A percentile compares a stretch with the other conserved stretches of the same genome.
Conservation (phyloP, 1,139 yeast species). For the Dujonia santamariae region DNA sequence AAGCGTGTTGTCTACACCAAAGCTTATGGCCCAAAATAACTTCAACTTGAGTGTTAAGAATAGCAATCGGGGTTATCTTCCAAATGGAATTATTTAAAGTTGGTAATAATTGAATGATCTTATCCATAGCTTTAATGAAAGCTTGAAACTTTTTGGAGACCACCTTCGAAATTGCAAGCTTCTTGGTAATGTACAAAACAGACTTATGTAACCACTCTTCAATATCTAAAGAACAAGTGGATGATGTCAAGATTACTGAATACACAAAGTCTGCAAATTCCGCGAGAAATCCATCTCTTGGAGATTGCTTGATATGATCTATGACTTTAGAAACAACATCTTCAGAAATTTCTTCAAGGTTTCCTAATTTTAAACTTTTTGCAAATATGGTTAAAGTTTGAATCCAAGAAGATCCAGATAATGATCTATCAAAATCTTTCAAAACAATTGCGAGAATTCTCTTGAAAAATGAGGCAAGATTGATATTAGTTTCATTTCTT, state of each 20-base stretch:
- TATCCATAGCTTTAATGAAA: constrained; percentile 21
- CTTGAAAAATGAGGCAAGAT: constrained; percentile 1
- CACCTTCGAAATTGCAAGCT: constrained; percentile 50
- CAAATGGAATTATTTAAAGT: constrained; percentile 25
- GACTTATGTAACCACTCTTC: constrained; percentile 47
- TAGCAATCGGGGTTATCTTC: constrained; percentile 41
- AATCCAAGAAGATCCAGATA: no score
- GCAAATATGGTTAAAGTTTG: constrained; percentile 14
- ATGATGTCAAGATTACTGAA: not conserved
- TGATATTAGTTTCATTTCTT: not conserved
- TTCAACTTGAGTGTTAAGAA: constrained; percentile 68
- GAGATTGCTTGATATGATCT: not conserved
- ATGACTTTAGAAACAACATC: not conserved
- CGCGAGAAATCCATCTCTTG: constrained; percentile 2
- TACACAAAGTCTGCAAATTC: constrained; percentile 6
- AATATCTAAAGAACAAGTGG: constrained; percentile 4
- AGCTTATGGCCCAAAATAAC: constrained; percentile 46
- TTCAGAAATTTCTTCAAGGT: not conserved
- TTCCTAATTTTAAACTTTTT: constrained; percentile 11
- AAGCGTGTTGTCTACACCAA: constrained; percentile 41
- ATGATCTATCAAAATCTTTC: constrained; percentile 26
- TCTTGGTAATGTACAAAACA: constrained; percentile 58
- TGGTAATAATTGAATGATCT: constrained; percentile 14
- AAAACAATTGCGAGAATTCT: constrained; percentile 43
- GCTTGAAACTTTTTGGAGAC: constrained; percentile 31